Evolutionary conservation across 139 green algal species (phyloP), one percentile per base, ranked within the genome.

Genomic region (Micractinium sp.): DNA sequence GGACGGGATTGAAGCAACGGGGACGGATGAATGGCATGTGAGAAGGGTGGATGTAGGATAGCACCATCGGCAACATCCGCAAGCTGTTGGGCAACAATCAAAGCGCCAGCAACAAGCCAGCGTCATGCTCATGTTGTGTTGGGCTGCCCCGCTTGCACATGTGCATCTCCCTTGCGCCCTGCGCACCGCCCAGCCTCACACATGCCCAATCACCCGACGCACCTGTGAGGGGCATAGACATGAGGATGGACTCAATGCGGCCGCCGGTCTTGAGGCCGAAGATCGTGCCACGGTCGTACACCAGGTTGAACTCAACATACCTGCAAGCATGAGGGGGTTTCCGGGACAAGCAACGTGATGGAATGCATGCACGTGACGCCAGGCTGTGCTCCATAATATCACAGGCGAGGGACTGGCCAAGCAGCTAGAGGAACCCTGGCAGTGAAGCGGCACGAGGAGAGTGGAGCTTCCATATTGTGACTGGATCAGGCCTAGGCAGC

Each of bases 291-390:
- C 97, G 94, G 93, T 99, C 97, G 93, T 99, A 94, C 85, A 98
- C 96, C 78, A 99, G 95, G 94, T 99, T 99, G 95, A 99, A 99
- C 95, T 99, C 98, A 19, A 99, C 98, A 90, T 99, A 99, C 41
- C 92, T 97, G 92, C 35, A 31, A 4, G n/a, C n/a, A 29, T 1
- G 19, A 20, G 47, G 86, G 66, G 31, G 23, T n/a, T n/a, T n/a
- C n/a, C n/a, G n/a, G n/a, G n/a, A n/a, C n/a, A n/a, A n/a, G n/a
- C n/a, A n/a, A n/a, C n/a, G n/a, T 0, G 14, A 29, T 12, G 36
- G 60, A 18, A 31, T 69, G 16, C 35, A 53, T 31, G 15, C 31
- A 15, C 1, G 36, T 56, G 36, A 35, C 31, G 73, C n/a, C n/a
- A n/a, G n/a, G n/a, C n/a, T n/a, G n/a, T n/a, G n/a, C n/a, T n/a